These are phyloP conservation scores for Oehlia diaphana DNA, from an alignment of 192 early-diverging fungal species.

Conservation along the genomic window DNA sequence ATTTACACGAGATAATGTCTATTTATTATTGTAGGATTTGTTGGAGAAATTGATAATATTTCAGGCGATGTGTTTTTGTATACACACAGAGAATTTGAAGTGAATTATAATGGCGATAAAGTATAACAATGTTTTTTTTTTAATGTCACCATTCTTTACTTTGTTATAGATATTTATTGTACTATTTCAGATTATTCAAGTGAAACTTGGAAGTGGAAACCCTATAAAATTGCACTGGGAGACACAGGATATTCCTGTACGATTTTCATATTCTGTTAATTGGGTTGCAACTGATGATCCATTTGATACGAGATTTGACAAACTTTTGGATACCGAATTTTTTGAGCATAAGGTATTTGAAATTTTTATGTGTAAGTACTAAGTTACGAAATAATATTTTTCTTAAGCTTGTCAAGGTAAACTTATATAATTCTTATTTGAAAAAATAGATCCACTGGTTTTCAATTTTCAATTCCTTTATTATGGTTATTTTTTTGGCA, in stretches of 20 bases:
- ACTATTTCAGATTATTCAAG: conserved; percentile 50
- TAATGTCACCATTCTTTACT: neutral
- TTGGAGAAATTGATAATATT: conserved; percentile 45
- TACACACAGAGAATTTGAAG: conserved; percentile 60
- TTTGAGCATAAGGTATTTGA: conserved; percentile 74
- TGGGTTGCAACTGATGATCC: conserved; percentile 54
- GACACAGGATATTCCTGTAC: conserved; percentile 36
- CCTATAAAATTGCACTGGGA: conserved; percentile 38
- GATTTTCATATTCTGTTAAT: conserved; percentile 74
- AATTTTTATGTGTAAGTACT: neutral
- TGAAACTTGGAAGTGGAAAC: conserved; percentile 41
- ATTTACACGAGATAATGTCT: neutral
- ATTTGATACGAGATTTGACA: conserved; percentile 65
- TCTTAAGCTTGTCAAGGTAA: neutral
- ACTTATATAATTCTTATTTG: neutral
- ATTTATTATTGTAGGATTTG: conserved; percentile 33
- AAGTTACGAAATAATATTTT: neutral
- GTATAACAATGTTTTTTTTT: conserved; percentile 24
- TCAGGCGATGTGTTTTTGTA: conserved; percentile 46
- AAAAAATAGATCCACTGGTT: conserved; percentile 77
- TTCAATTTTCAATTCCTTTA: conserved; percentile 77
- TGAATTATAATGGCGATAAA: conserved; percentile 63
- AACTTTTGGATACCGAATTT: conserved; percentile 69
- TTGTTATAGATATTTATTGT: neutral
- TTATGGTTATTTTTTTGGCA: conserved; percentile 77